These are phyloP conservation scores for Cryoendolithus antarcticus DNA, from an alignment of 2,329 filamentous ascomycete species.

Conservation along the genomic window DNA sequence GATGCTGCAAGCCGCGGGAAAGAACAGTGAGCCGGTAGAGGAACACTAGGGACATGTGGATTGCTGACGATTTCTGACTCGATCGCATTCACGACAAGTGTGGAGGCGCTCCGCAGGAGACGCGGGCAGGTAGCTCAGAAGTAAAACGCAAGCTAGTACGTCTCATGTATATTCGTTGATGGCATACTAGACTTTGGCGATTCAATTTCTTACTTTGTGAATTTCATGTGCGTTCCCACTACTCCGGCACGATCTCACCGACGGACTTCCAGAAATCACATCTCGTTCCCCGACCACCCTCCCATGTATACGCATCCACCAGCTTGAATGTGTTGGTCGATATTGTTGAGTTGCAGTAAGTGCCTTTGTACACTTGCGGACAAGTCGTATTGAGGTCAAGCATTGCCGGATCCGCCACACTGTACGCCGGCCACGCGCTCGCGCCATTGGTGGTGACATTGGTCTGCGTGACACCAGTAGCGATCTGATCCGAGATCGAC, in stretches of 20 bases:
- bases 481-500: conserved; percentile 25
- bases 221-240: too few species aligned
- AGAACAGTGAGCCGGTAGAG: background rate
- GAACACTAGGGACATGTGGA: conserved; percentile 11
- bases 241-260: conserved; percentile 5
- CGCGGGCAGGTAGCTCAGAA: too few species aligned
- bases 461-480: conserved; percentile 12
- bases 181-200: too few species aligned
- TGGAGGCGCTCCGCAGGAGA: too few species aligned
- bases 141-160: too few species aligned
- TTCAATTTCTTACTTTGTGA: too few species aligned
- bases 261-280: conserved; percentile 35
- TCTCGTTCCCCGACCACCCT: conserved; percentile 33
- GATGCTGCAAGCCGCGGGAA: conserved; percentile 41
- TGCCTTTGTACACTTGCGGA: conserved; percentile 6
- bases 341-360: conserved; percentile 6
- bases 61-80: conserved; percentile 2
- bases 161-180: too few species aligned
- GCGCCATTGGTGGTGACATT: too few species aligned
- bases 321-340: conserved; percentile 30
- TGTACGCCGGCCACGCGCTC: too few species aligned
- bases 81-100: conserved; percentile 2
- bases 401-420: too few species aligned
- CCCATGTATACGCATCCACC: conserved; percentile 35
- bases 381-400: too few species aligned